Base-by-base conservation (phyloP, 192 early-diverging fungal genomes). In the Coemansia erecta region DNA sequence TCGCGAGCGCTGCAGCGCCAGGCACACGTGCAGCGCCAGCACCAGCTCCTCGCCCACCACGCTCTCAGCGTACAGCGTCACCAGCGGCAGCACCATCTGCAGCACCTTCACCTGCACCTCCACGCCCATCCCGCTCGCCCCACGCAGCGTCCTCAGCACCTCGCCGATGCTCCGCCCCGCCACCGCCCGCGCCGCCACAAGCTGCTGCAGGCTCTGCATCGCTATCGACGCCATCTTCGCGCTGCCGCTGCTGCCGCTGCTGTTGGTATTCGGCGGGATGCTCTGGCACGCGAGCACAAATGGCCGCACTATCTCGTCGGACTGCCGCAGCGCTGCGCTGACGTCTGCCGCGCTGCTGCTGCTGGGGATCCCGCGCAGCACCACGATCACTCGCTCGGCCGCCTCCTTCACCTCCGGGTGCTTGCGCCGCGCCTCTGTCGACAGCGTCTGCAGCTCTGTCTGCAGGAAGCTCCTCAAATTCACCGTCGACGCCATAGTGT, bases 361-460 rank as follows among this genome's bases (percentile, higher is more conserved):
- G 41, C 54, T 41, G 58, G 73, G 71, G 71, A 73, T 68, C 43
- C 77, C 65, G 12, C 83, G 83, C 39, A 85, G 37, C 3, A 81
- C 19, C 13, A 83, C 76, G 17, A 85, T 81, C 7, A 84, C 86
- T 19, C 78, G 77, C 56, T 83, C 84, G 4, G 82, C 79, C 9
- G 82, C 82, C 63, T 98, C 96, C 81, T 97, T 97, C n/a, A 98
- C 90, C 53, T 94, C 93, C 17, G 94, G 91, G 77, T 94, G 80
- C 64, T 94, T 95, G 60, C 89, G 83, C 42, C 89, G 80, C 4
- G 94, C 90, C 62, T 98, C 96, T 44, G 81, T 89, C 37, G 93
- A 91, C 42, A 98, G 83, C 22, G 74, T 71, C 49, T 90, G 77
- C 39, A 98, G 86, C 74, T 98, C 96, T 33, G 82, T 83, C 37